Conservation (phyloP, 805 yeast genomes). For the Barnettozyma sucrosica region DNA sequence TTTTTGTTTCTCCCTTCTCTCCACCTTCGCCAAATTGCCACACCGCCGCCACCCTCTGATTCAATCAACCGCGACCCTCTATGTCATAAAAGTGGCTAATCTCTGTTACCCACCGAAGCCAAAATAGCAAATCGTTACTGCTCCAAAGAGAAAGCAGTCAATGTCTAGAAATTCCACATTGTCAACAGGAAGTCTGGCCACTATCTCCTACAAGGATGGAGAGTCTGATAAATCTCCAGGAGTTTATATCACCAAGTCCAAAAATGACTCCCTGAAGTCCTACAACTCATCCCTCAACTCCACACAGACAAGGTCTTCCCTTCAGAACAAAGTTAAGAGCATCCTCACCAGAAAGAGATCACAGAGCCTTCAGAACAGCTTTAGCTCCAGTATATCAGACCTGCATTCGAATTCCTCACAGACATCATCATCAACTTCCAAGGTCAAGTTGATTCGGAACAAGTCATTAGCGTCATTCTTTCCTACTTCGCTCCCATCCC, state of each 20-base stretch:
- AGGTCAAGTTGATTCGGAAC: conserved; percentile 11
- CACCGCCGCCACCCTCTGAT: neutral
- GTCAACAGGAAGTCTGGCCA: neutral
- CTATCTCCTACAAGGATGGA: neutral
- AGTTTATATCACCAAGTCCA: conserved; percentile 18
- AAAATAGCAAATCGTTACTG: too few relatives aligned
- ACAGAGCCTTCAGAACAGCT: conserved; percentile 9
- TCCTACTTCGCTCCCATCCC: conserved; percentile 7
- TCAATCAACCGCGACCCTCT: neutral
- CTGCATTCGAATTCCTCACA: neutral
- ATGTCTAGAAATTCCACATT: neutral
- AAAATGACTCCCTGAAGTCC: conserved; percentile 21
- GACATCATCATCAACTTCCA: conserved; percentile 1
- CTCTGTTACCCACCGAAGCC: neutral
- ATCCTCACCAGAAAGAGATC: conserved; percentile 15
- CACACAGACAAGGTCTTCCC: conserved; percentile 10
- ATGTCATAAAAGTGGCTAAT: neutral
- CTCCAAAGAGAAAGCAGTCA: neutral
- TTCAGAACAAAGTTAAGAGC: conserved; percentile 9
- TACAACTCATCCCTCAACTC: conserved; percentile 21
- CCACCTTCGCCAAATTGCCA: neutral
- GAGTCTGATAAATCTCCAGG: neutral
- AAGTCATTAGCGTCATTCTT: conserved; percentile 11
- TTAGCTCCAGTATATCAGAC: neutral
- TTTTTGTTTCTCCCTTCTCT: neutral